Percentiles rank a stretch among this genome's conserved stretches.
phyloP scores from a whole-genome alignment of 2,329 filamentous ascomycete species.

The Diaporthe citrichinensis region DNA sequence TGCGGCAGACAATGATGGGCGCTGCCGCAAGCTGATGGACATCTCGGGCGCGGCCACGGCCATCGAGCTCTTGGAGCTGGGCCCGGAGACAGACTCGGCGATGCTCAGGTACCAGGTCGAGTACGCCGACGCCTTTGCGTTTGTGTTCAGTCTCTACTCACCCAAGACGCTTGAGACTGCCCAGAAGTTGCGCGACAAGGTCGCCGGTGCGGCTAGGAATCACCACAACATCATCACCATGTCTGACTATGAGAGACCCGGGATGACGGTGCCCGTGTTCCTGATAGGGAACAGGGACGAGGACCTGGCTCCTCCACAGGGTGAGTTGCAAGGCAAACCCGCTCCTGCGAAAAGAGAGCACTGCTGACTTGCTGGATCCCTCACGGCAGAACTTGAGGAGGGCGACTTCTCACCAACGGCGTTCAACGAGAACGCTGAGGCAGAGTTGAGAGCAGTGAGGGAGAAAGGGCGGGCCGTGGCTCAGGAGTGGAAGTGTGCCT shows the following conservation, averaged over 20 bases:
- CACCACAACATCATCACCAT: constrained; percentile 43
- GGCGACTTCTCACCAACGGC: constrained; percentile 38
- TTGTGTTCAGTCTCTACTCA: constrained; percentile 42
- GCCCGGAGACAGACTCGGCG: constrained; percentile 39
- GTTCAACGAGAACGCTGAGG: constrained; percentile 38
- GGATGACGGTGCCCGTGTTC: constrained; percentile 41
- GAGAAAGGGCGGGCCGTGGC: constrained; percentile 39
- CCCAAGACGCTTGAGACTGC: constrained; percentile 40
- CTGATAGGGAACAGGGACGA: constrained; percentile 41
- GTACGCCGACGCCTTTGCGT: constrained; percentile 42
- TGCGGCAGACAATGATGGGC: constrained; percentile 35
- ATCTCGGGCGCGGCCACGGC: constrained; percentile 38
- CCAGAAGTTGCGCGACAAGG: constrained; percentile 39
- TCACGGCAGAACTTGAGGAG: constrained; percentile 35
- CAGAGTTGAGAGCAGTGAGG: constrained; percentile 41
- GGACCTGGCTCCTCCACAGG: constrained; percentile 41
- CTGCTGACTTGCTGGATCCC: constrained; percentile 13
- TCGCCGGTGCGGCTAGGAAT: constrained; percentile 38
- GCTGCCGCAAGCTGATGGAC: constrained; percentile 42
- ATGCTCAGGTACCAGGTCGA: constrained; percentile 43
- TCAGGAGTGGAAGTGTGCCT: constrained; percentile 40
- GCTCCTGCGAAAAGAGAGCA: not conserved
- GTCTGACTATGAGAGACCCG: constrained; percentile 39
- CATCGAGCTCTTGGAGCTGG: constrained; percentile 41
- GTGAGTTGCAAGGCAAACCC: constrained; percentile 21